Percentiles rank a stretch among this genome's conserved stretches.
These are phyloP conservation scores for Elongisporangium prolatum DNA, from an alignment of 352 stramenopile genomes.

Conservation along the genomic window DNA sequence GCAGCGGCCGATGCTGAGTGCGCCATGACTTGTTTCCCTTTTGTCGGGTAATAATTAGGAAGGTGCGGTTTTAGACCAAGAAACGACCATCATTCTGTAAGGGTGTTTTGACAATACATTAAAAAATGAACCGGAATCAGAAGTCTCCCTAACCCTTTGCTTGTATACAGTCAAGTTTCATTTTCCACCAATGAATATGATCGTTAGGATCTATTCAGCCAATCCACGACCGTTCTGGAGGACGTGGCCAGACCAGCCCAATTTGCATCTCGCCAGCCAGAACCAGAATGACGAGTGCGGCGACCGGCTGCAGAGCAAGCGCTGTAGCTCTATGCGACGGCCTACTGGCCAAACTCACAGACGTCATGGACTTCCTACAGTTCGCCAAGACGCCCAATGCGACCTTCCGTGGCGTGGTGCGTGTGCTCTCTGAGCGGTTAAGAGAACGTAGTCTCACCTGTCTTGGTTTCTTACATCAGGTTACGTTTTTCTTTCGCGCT, in stretches of 20 bases:
- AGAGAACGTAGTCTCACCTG: conserved; percentile 6
- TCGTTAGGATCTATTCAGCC: background rate
- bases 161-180: background rate
- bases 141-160: background rate
- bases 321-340: conserved; percentile 51
- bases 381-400: conserved; percentile 42
- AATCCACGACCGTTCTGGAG: background rate
- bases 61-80: background rate
- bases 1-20: background rate
- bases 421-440: conserved; percentile 8
- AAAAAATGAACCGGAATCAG: background rate
- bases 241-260: background rate
- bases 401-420: conserved; percentile 57
- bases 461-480: conserved; percentile 23
- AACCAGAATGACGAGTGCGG: background rate
- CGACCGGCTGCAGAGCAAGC: background rate
- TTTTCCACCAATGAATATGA: background rate
- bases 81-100: background rate
- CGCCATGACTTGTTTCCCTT: background rate
- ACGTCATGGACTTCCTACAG: conserved; percentile 82
- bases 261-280: background rate
- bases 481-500: conserved; percentile 77
- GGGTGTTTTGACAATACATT: background rate
- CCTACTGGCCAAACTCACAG: conserved; percentile 72
- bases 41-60: background rate